A percentile compares a stretch with the other conserved stretches of the same genome.
These are phyloP conservation scores for Ormosia semicastrata DNA, from an alignment of 306 rosid genomes.

Conservation along the genomic window DNA sequence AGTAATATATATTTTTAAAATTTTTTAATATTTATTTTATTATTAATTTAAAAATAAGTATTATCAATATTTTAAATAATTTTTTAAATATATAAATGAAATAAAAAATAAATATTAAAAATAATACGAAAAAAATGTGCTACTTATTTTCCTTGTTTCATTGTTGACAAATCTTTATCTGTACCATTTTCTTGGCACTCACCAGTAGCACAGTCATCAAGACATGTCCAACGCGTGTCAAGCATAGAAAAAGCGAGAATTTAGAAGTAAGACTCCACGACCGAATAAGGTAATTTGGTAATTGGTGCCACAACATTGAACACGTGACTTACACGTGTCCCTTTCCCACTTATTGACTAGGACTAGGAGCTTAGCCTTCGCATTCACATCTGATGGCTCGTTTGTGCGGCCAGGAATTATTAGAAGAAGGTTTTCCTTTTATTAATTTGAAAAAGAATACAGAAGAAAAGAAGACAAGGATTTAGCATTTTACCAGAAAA, in stretches of 20 bases:
- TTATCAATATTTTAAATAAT: too few relatives aligned
- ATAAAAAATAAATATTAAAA: too few relatives aligned
- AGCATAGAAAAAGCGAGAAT: background rate
- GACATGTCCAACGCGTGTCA: background rate
- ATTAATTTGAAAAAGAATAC: background rate
- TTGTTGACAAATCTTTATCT: background rate
- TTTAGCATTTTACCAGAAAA: background rate
- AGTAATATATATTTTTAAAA: too few relatives aligned
- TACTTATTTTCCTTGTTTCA: too few relatives aligned
- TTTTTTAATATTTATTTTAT: too few relatives aligned
- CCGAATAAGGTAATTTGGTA: background rate
- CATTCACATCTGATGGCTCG: background rate
- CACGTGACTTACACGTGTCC: slow-evolving; percentile 1
- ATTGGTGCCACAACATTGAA: background rate
- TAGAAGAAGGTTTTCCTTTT: background rate
- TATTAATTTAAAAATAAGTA: too few relatives aligned
- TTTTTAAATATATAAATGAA: too few relatives aligned
- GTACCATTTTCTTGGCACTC: background rate
- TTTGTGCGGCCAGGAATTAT: background rate
- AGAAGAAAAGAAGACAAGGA: background rate
- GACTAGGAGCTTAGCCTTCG: background rate
- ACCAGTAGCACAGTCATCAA: background rate
- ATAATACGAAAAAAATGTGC: too few relatives aligned
- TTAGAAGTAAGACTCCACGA: background rate
- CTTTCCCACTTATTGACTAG: background rate